Evolutionary conservation across 345 rosid genomes (phyloP), one percentile per base, ranked within the genome.

Genomic region (Gynandropsis gynandra): DNA sequence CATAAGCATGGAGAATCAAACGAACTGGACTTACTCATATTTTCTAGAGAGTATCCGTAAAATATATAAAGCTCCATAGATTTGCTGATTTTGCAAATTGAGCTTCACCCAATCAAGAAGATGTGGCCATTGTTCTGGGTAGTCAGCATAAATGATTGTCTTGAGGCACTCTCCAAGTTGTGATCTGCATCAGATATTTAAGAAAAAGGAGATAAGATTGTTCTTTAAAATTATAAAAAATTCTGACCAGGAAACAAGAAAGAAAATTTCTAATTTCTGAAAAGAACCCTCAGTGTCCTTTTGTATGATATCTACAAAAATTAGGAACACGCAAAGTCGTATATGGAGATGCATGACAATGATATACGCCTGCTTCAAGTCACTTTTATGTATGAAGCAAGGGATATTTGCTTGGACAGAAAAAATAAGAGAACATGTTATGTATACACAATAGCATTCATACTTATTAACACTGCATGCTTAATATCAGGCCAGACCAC

Each of bases 71-170:
- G 99, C 87, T 55, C 95, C 95, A 57, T 83, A 85, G 37, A 88
- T 86, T 74, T 93, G 92, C 59, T 85, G 97, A 72, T 72, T 83
- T 70, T 81, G 96, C 64, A 93, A 68, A 67, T 82, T 85, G 76
- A 61, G 85, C 69, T 88, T 83, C 57, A 93, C 81, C 99, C 99
- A 93, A 42, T 85, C 96, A 33, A 93, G 82, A 54, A 93, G 94
- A 41, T 56, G 83, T 0, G 97, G 95, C 99, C 99, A 93, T 72
- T 88, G 97, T 74, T 93, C 99, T 0, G 99, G 99, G 68, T 93
- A 93, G 76, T 93, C 99, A 44, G 89, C 80, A 66, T 83, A 89
- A 19, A 93, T 80, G 47, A 93, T 78, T 8, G 97, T 93, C 76
- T 93, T 93, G 35, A 93, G 83, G 75, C 92, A 81, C 74, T 93